Conservation (phyloP, 2,329 filamentous ascomycete species). For the Cladosporium sp. region DNA sequence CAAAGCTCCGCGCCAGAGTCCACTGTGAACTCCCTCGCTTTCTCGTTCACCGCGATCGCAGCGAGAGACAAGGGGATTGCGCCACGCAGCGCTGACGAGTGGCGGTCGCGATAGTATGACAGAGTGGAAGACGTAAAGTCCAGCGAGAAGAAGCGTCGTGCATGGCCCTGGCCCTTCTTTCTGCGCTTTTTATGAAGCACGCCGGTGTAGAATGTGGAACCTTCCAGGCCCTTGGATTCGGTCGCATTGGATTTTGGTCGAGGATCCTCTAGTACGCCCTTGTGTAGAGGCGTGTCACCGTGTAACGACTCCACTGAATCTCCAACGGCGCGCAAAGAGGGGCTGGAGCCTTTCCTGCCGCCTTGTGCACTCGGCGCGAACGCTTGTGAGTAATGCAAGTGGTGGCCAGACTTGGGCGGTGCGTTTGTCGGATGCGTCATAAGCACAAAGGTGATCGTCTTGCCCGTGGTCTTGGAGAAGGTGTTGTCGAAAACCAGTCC, state of each 20-base stretch:
- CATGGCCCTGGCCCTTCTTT: conserved; percentile 92
- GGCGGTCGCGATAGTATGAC: conserved; percentile 94
- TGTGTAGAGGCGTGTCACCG: conserved; percentile 34
- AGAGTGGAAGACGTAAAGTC: conserved; percentile 93
- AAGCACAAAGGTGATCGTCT: conserved; percentile 91
- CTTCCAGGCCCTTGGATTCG: conserved; percentile 34
- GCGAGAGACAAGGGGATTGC: conserved; percentile 90
- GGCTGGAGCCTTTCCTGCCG: conserved; percentile 42
- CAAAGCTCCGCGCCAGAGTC: conserved; percentile 97
- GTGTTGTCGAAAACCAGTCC: conserved; percentile 98
- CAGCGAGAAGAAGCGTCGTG: conserved; percentile 89
- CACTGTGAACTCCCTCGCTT: conserved; percentile 87
- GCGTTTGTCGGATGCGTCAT: conserved; percentile 87
- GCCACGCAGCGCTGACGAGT: conserved; percentile 86
- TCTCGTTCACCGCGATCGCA: conserved; percentile 85
- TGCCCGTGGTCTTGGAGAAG: conserved; percentile 92
- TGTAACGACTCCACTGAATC: conserved; percentile 55
- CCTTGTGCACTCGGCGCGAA: conserved; percentile 50
- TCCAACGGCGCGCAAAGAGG: conserved; percentile 41
- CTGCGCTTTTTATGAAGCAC: conserved; percentile 84
- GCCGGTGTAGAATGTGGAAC: conserved; percentile 72
- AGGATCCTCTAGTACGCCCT: conserved; percentile 38
- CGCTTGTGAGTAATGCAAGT: conserved; percentile 61
- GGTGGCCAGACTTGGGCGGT: conserved; percentile 71
- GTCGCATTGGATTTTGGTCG: conserved; percentile 40